Base-by-base conservation (phyloP, 2,329 filamentous ascomycete genomes). In the Diaporthe sp. region DNA sequence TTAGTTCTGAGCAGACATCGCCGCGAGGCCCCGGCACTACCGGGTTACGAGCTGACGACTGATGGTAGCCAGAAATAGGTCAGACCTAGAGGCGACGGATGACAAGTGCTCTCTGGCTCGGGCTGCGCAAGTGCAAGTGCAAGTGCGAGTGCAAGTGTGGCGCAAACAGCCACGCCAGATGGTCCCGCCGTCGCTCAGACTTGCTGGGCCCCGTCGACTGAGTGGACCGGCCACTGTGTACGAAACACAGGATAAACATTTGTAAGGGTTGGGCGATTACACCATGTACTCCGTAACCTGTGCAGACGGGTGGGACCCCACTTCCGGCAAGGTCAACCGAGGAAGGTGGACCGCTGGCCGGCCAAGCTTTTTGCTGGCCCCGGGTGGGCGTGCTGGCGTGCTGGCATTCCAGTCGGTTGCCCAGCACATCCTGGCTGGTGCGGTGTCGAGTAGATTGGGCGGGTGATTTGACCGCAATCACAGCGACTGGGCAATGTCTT, bases 281-380 rank as follows among this genome's bases (percentile, higher is more conserved):
- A 55, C 65, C 65, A 70, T 55, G 65, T 28, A 28, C 28, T 28
- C 28, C 28, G 28, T 70, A 70, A 70, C 65, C 49, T 31, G 34
- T 42, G 47, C 3, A 2, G 65, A 55, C 65, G 65, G 65, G 65
- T 70, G 65, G 65, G 49, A 70, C 65, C 49, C 65, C 34, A 70
- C 49, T 42, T 55, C 65, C 65, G 65, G 65, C 65, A 42, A 68
- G 65, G 65, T 42, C 49, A 70, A 55, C 65, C 65, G 65, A 70
- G 9, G 34, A 42, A n/a, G 13, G 22, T 47, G 28, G 42, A n/a
- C 31, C 63, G 7, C 47, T 22, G 8, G 4, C 25, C 6, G 31
- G 47, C 65, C 65, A 70, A 70, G 65, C 65, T 53, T 70, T 70
- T 42, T 25, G 42, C 25, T n/a, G 63, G 60, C 37, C 39, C 15